Base-by-base conservation (phyloP, 768 basidiomycete genomes). In the Xerocomus spinulosus region DNA sequence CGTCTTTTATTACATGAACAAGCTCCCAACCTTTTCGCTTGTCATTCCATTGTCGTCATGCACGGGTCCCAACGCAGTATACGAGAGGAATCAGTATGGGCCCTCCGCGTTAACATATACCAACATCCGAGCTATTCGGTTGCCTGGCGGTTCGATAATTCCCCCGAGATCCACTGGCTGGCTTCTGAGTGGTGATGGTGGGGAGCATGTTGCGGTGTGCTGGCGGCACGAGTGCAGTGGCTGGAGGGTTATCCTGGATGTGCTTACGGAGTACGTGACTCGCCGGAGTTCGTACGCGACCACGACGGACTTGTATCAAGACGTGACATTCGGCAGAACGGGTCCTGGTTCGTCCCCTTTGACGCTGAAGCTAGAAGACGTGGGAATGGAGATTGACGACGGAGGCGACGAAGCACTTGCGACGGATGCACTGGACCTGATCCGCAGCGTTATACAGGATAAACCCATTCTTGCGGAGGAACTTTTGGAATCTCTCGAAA, bases 211-310 rank as follows among this genome's bases (percentile, higher is more conserved):
- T 15, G 83, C 87, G 5, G 76, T 94, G 1, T 75, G 78, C 17
- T 96, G 93, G 93, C 76, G 84, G 52, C 83, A 87, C 53, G 73
- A 81, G 37, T 83, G 92, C 59, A 89, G 86, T 7, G 91, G 88
- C 3, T 96, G 93, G 93, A 85, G 80, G 53, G 63, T 95, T 13
- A 67, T 95, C 6, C 64, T 92, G n/a, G 92, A 92, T 55, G 70
- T 94, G 9, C 70, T 95, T 44, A 79, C 80, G 4, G 84, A 87
- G 59, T 90, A 85, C 59, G 81, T 85, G 46, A 82, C 80, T 49
- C 77, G 78, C 25, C 69, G 75, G 48, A 74, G 79, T 9, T 63
- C 73, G 58, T 69, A 76, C 39, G 50, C 70, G n/a, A 57, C 64
- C 2, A 61, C 62, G 7, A 68, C 20, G 64, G 73, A 17, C 63